A percentile compares a stretch with the other conserved stretches of the same genome.
Conservation (phyloP, 1,284 basidiomycete genomes). For the Meira nashicola region DNA sequence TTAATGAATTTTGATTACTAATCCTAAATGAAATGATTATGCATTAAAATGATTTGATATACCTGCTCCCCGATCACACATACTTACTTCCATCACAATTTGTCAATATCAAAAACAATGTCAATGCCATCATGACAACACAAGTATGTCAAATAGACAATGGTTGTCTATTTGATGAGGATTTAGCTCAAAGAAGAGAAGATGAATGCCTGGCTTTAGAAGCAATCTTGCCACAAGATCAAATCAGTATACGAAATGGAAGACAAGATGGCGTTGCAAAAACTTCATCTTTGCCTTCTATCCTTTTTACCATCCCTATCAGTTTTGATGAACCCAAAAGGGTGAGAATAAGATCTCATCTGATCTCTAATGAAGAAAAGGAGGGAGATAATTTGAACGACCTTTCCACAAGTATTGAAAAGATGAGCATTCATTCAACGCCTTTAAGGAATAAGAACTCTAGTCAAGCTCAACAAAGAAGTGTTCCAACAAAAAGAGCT, state of each 20-base stretch:
- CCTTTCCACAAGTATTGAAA: background rate
- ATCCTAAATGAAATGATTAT: no score
- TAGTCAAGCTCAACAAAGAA: background rate
- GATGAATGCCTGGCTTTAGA: slow-evolving; percentile 18
- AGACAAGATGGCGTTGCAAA: background rate
- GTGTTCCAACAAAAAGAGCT: background rate
- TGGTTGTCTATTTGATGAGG: background rate
- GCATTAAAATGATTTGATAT: no score
- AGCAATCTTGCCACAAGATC: slow-evolving; percentile 10
- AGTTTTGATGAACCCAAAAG: background rate
- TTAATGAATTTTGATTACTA: no score
- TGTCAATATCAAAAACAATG: background rate
- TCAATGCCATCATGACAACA: background rate
- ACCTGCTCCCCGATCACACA: no score
- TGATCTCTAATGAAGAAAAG: background rate
- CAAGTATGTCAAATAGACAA: background rate
- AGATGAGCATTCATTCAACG: background rate
- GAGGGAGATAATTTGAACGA: background rate
- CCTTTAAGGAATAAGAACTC: background rate
- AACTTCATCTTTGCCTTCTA: background rate
- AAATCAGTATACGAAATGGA: background rate
- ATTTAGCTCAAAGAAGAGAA: slow-evolving; percentile 1
- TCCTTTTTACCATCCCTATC: background rate
- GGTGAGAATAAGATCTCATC: background rate
- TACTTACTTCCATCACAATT: no score